Evolutionary conservation across 2,329 filamentous ascomycete genomes (phyloP).

Genomic region (Ceratocystiopsis brevicomis): DNA sequence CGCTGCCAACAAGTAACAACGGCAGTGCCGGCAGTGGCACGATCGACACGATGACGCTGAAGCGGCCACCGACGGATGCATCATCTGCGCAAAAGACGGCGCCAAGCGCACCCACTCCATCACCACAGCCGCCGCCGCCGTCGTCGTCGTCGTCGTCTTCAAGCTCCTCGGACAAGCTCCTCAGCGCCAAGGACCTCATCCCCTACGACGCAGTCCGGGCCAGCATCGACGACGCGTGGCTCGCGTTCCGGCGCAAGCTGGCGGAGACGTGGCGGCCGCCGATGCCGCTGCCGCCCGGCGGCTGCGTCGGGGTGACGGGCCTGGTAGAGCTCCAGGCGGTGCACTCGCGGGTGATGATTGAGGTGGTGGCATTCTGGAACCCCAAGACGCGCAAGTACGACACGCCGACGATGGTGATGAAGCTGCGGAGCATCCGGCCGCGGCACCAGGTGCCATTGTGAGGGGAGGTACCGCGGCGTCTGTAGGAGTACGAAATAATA

Average conservation of each 20-base stretch:
- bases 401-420: conserved; percentile 16
- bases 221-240: conserved; percentile 17
- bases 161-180: neutral
- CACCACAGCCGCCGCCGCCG: neutral
- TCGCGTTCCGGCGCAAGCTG: conserved; percentile 19
- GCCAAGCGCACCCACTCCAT: neutral
- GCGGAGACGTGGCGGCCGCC: conserved; percentile 27
- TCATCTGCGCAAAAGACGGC: conserved; percentile 2
- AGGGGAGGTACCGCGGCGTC: no score
- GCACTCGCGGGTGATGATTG: conserved; percentile 27
- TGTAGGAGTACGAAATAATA: neutral
- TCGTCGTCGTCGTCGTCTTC: neutral
- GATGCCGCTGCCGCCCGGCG: conserved; percentile 25
- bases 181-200: conserved; percentile 8
- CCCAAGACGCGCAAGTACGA: conserved; percentile 32
- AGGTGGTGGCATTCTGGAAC: conserved; percentile 35
- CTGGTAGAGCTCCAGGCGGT: conserved; percentile 32
- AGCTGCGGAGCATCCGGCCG: conserved; percentile 25
- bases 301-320: conserved; percentile 33
- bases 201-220: conserved; percentile 9
- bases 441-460: conserved; percentile 17
- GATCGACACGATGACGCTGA: conserved; percentile 12
- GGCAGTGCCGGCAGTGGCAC: neutral
- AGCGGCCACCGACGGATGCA: conserved; percentile 11
- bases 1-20: neutral